Base-by-base conservation (phyloP, 2,329 filamentous ascomycete genomes). In the Didymella pomorum region DNA sequence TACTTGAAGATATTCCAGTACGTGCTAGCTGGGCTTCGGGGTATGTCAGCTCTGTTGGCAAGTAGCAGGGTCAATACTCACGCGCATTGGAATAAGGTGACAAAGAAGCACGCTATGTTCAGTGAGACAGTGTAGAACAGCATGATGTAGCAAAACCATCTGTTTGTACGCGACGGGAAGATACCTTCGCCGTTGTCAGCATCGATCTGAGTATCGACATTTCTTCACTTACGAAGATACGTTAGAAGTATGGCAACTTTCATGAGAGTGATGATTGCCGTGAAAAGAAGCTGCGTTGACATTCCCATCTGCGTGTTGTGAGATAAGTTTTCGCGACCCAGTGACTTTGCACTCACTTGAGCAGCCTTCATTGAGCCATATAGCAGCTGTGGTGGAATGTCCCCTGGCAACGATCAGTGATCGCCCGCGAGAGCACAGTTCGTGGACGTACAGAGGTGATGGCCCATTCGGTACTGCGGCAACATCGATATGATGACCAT, bases 31-130 rank as follows among this genome's bases (percentile, higher is more conserved):
- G 67, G 68, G 2, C 67, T 71, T 18, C 3, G 10, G 2, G 11
- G 9, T n/a, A 12, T 5, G 46, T 59, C 14, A 55, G 56, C 25
- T 14, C n/a, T 12, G 35, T 55, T 14, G 39, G 33, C 39, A 8
- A 18, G 3, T 4, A 8, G 10, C 1, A 4, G 0, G 3, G 9
- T 10, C 41, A 26, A 14, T 26, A 43, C 67, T 63, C 67, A 74
- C 72, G 52, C 58, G 68, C 72, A 74, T 41, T 73, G 70, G 28
- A 74, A 72, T 1, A 71, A 48, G 11, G 65, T 65, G 11, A 71
- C 28, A 54, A 72, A 72, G 49, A 73, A 69, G 10, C 62, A 64
- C 1, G 60, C 58, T 2, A 63, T 31, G 16, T 63, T 65, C 53
- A 72, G 60, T 10, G 60, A 42, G 1, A 68, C 51, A 1, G 65